Conservation (phyloP, 345 rosid genomes). For the Microthlaspi erraticum region DNA sequence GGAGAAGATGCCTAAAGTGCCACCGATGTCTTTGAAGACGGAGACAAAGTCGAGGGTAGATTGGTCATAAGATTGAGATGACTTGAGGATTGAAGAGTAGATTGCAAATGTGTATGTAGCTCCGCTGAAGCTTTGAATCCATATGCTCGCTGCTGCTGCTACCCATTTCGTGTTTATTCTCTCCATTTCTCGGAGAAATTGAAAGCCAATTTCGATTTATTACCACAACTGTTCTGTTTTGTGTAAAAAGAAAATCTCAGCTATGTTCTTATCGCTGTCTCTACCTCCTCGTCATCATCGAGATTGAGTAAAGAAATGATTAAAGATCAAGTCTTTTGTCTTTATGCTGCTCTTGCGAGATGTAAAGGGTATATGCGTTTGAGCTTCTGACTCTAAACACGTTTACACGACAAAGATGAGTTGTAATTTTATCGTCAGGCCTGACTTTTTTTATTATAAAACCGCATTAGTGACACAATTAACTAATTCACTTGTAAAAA, state of each 20-base stretch:
- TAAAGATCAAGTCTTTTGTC: neutral
- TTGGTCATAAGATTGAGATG: conserved; percentile 82
- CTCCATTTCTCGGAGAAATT: conserved; percentile 24
- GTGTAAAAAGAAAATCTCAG: neutral
- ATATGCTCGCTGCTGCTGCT: conserved; percentile 85
- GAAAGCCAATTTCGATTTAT: neutral
- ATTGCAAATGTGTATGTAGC: conserved; percentile 80
- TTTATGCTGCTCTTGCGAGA: neutral
- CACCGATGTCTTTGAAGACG: conserved; percentile 95
- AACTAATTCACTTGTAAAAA: neutral
- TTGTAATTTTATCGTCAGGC: neutral
- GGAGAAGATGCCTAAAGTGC: conserved; percentile 75
- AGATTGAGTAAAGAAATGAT: conserved; percentile 4
- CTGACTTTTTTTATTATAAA: neutral
- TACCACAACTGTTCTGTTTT: neutral
- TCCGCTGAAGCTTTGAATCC: conserved; percentile 87
- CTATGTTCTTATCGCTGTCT: neutral
- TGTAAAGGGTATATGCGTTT: conserved; percentile 5
- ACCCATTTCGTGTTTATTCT: conserved; percentile 63
- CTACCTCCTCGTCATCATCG: neutral
- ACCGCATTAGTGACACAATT: neutral
- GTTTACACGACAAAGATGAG: neutral
- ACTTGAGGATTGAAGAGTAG: conserved; percentile 81
- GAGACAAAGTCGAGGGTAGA: conserved; percentile 93
- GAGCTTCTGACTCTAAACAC: neutral